Conservation (phyloP, 108 stramenopile genomes). For the Skeletonema potamos region DNA sequence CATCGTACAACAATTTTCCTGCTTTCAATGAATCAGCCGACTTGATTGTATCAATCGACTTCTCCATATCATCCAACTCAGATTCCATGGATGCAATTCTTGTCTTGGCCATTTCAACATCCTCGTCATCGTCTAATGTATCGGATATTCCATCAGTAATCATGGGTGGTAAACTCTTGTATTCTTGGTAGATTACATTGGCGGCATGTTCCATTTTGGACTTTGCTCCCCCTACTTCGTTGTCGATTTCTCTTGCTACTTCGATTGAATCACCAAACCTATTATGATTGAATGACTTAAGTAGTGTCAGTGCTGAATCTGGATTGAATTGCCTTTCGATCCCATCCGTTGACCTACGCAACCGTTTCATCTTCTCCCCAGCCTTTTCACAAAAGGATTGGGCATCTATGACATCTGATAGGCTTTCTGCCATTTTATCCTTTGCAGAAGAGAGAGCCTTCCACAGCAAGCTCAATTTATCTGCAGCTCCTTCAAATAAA, state of each 20-base stretch:
- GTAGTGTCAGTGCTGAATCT: conserved; percentile 16
- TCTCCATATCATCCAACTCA: conserved; percentile 40
- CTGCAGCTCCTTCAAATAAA: conserved; percentile 42
- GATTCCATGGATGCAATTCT: conserved; percentile 1
- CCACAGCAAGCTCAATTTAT: conserved; percentile 49
- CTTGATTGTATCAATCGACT: conserved; percentile 32
- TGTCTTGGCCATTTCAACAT: not conserved
- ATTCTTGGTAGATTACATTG: conserved; percentile 47
- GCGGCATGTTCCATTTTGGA: conserved; percentile 28
- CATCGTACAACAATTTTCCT: conserved; percentile 17
- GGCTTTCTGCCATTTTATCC: conserved; percentile 52
- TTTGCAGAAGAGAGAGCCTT: conserved; percentile 54
- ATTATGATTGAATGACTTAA: conserved; percentile 26
- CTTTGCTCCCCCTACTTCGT: conserved; percentile 28
- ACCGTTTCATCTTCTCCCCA: conserved; percentile 23
- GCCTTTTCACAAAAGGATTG: conserved; percentile 37
- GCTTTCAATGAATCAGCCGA: conserved; percentile 21
- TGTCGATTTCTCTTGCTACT: conserved; percentile 49
- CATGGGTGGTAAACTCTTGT: conserved; percentile 32
- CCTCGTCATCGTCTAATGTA: not conserved
- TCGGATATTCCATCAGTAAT: conserved; percentile 41
- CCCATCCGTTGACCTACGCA: conserved; percentile 11
- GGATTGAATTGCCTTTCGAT: conserved; percentile 23
- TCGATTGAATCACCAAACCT: conserved; percentile 37
- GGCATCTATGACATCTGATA: conserved; percentile 37